Evolutionary conservation across 2,329 filamentous ascomycete genomes (phyloP).

Genomic region (Capronia americana): DNA sequence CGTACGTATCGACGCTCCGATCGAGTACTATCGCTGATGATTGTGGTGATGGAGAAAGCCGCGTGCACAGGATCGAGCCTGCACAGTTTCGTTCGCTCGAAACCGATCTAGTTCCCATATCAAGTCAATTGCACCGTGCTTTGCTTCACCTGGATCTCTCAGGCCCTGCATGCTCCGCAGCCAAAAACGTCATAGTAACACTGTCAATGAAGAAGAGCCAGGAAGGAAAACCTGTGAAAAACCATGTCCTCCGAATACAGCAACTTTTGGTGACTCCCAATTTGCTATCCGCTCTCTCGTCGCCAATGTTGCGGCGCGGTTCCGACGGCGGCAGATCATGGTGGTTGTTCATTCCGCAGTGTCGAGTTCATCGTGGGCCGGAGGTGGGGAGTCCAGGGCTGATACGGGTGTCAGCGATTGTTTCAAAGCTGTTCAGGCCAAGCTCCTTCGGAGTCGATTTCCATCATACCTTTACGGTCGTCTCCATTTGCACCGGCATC

Average conservation of each 20-base stretch:
- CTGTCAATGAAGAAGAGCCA: slow-evolving; percentile 25
- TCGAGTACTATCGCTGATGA: slow-evolving; percentile 34
- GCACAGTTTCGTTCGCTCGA: slow-evolving; percentile 33
- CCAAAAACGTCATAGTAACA: slow-evolving; percentile 24
- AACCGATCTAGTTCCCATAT: slow-evolving; percentile 34
- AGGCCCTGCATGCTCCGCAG: slow-evolving; percentile 27
- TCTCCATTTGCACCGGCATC: slow-evolving; percentile 83
- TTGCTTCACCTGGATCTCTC: slow-evolving; percentile 23
- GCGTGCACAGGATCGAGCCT: slow-evolving; percentile 29
- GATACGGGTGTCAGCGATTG: slow-evolving; percentile 46
- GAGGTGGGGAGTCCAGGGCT: slow-evolving; percentile 76
- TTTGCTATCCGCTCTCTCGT: slow-evolving; percentile 2
- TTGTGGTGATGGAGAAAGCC: slow-evolving; percentile 22
- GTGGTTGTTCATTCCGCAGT: slow-evolving; percentile 72
- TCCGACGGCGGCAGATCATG: not conserved
- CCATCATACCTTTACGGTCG: slow-evolving; percentile 78
- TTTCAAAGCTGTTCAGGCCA: slow-evolving; percentile 23
- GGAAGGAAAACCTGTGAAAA: slow-evolving; percentile 5
- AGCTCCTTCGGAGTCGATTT: slow-evolving; percentile 36
- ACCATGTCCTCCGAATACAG: slow-evolving; percentile 1
- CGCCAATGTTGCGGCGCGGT: not conserved
- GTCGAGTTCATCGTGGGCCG: slow-evolving; percentile 92
- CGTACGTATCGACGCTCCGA: slow-evolving; percentile 36
- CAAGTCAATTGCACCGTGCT: slow-evolving; percentile 33
- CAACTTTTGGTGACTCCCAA: slow-evolving; percentile 13